phyloP scores from a whole-genome alignment of 441 rosid species.

The Euphorbia celastroides region DNA sequence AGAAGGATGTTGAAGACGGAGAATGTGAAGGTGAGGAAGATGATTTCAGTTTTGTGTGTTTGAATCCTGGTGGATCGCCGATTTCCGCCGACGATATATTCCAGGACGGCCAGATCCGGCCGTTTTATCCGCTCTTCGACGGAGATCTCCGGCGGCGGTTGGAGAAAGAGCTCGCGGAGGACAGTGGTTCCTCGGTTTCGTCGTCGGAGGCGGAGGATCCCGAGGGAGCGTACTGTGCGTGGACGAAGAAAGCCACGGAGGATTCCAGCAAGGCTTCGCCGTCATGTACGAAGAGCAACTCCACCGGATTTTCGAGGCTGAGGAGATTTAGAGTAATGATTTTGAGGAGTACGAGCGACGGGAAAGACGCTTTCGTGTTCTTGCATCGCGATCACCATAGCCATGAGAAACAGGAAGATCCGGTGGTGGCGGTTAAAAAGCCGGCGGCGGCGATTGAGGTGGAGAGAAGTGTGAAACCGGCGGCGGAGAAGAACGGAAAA shows the following conservation, averaged over 20 bases:
- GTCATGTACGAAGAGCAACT: slow-evolving; percentile 67
- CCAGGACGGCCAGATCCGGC: slow-evolving; percentile 67
- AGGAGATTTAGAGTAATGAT: slow-evolving; percentile 63
- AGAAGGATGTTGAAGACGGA: slow-evolving; percentile 20
- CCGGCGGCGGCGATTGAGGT: neutral
- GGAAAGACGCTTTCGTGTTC: slow-evolving; percentile 69
- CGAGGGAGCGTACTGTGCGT: slow-evolving; percentile 55
- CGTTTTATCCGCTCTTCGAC: slow-evolving; percentile 65
- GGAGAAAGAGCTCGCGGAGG: slow-evolving; percentile 48
- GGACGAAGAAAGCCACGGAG: slow-evolving; percentile 40
- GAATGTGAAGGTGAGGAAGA: slow-evolving; percentile 35
- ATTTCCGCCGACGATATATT: slow-evolving; percentile 68
- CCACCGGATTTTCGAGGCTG: slow-evolving; percentile 79
- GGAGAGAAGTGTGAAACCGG: slow-evolving; percentile 14
- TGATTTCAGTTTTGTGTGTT: slow-evolving; percentile 65
- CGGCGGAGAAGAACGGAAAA: slow-evolving; percentile 13
- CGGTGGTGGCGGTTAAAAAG: neutral
- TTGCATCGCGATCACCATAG: slow-evolving; percentile 14
- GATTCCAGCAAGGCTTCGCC: slow-evolving; percentile 40
- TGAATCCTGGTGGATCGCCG: slow-evolving; percentile 43
- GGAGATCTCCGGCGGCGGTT: slow-evolving; percentile 44
- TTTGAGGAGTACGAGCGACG: slow-evolving; percentile 66
- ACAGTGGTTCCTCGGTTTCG: slow-evolving; percentile 10
- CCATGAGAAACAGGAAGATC: neutral
- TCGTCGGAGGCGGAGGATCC: slow-evolving; percentile 28